Evolutionary conservation across 306 rosid genomes (phyloP).

Genomic region (Gynostemma pentaphyllum): DNA sequence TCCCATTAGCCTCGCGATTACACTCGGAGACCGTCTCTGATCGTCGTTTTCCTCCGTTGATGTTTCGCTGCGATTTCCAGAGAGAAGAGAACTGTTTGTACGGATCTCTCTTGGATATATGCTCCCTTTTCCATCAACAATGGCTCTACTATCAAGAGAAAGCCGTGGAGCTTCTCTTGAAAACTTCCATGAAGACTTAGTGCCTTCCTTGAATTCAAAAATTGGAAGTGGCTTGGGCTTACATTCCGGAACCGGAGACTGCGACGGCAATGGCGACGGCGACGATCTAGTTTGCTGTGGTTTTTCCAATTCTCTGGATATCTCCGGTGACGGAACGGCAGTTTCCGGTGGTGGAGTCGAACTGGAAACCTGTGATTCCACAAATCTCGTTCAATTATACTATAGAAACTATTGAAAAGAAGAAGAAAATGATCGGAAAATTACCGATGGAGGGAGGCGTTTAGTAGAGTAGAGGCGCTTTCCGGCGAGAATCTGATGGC

Average conservation of each 20-base stretch:
- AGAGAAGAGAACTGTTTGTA: constrained; percentile 27
- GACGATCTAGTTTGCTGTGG: constrained; percentile 12
- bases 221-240: constrained; percentile 36
- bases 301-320: constrained; percentile 21
- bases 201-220: constrained; percentile 71
- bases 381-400: not conserved
- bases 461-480: constrained; percentile 60
- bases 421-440: not conserved
- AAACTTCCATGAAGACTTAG: constrained; percentile 77
- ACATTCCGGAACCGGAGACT: constrained; percentile 18
- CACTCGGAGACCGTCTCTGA: constrained; percentile 79
- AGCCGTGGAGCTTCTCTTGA: constrained; percentile 83
- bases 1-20: constrained; percentile 86
- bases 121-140: constrained; percentile 64
- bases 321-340: constrained; percentile 17
- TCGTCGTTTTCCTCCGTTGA: constrained; percentile 26
- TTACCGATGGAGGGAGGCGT: constrained; percentile 54
- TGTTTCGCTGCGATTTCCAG: constrained; percentile 20
- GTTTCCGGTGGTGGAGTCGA: constrained; percentile 26
- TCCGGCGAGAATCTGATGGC: constrained; percentile 55
- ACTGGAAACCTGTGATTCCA: constrained; percentile 18
- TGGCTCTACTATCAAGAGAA: constrained; percentile 84
- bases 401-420: not conserved
- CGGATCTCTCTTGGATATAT: constrained; percentile 57
- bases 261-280: constrained; percentile 44